A percentile compares a stretch with the other conserved stretches of the same genome.
phyloP scores from a whole-genome alignment of 768 basidiomycete species.

The Rhizopogon vinicolor region DNA sequence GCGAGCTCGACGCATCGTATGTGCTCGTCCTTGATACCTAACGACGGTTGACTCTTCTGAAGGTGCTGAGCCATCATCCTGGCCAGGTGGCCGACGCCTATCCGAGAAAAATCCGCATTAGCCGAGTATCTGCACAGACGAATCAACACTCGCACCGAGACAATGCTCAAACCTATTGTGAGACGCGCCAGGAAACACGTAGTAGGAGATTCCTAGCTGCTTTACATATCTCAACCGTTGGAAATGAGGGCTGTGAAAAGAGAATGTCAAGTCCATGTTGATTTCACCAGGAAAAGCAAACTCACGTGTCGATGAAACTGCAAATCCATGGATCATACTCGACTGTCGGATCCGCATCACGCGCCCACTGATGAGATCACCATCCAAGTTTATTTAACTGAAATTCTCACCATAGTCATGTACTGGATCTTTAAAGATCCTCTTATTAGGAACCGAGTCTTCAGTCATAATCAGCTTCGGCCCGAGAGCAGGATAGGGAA shows the following conservation, averaged over 20 bases:
- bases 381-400: background rate
- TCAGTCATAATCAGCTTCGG: conserved; percentile 1
- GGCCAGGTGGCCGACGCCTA: conserved; percentile 75
- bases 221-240: conserved; percentile 75
- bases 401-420: conserved; percentile 35
- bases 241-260: conserved; percentile 53
- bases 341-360: conserved; percentile 5
- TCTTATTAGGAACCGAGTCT: conserved; percentile 6
- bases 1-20: conserved; percentile 76
- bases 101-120: background rate
- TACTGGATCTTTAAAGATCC: conserved; percentile 35
- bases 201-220: conserved; percentile 73
- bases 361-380: background rate
- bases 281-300: background rate
- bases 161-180: conserved; percentile 85
- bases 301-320: conserved; percentile 65
- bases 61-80: conserved; percentile 58
- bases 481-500: background rate
- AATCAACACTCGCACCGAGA: conserved; percentile 46
- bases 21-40: conserved; percentile 67
- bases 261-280: background rate
- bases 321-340: conserved; percentile 34
- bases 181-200: conserved; percentile 73
- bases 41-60: conserved; percentile 49
- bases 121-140: background rate